These are phyloP conservation scores for Astrothelium subdiscretum DNA, from an alignment of 495 filamentous ascomycete genomes.

Conservation along the genomic window DNA sequence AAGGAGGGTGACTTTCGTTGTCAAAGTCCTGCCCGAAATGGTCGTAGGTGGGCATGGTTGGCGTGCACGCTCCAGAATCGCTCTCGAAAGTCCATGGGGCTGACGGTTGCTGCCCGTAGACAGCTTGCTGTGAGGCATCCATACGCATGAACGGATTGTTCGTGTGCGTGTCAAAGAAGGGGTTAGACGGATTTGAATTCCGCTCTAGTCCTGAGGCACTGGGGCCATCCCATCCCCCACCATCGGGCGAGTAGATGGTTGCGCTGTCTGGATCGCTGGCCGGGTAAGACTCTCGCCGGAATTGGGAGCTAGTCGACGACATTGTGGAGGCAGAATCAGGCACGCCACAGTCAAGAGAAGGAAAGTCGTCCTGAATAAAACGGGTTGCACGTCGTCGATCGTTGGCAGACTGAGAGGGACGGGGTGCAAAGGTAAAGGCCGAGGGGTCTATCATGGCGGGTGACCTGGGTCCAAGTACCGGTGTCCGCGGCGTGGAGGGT, in stretches of 20 bases:
- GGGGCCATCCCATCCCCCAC: neutral
- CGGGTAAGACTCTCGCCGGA: neutral
- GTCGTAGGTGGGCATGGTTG: constrained; percentile 25
- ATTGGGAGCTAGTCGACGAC: neutral
- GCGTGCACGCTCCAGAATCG: constrained; percentile 33
- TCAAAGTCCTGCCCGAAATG: constrained; percentile 26
- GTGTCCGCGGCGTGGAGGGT: neutral
- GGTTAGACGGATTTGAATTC: neutral
- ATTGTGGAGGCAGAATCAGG: neutral
- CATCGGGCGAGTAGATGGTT: neutral
- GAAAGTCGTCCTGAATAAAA: neutral
- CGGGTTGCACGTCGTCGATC: neutral
- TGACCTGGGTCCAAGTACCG: neutral
- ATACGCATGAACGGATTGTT: neutral
- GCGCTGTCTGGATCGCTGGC: neutral
- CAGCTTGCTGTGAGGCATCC: neutral
- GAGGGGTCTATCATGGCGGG: constrained; percentile 2
- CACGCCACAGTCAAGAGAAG: neutral
- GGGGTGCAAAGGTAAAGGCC: neutral
- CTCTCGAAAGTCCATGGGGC: constrained; percentile 24
- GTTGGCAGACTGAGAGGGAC: neutral
- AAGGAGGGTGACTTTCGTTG: constrained; percentile 33
- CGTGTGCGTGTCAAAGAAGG: neutral
- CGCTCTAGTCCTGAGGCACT: neutral
- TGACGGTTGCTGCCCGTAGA: neutral